Percentiles rank a stretch among this genome's conserved stretches.
Conservation (phyloP, 2,329 filamentous ascomycete genomes). For the Epichloe amarillans region DNA sequence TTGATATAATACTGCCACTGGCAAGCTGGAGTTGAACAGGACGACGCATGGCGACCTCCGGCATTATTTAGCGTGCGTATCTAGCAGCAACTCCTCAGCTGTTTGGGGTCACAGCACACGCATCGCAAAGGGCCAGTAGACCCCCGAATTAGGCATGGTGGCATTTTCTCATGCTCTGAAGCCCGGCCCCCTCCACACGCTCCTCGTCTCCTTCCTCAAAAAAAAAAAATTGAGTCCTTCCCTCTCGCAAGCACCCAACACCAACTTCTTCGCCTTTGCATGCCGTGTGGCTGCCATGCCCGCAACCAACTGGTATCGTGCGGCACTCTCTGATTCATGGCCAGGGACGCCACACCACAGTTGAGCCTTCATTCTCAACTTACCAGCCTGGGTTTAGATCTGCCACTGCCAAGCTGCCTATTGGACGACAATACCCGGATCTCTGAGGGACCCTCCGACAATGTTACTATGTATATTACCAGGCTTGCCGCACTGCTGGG, state of each 20-base stretch:
- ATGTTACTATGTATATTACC: background rate
- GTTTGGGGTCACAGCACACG: background rate
- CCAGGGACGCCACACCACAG: background rate
- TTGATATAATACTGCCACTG: background rate
- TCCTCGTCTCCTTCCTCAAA: background rate
- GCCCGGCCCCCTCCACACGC: background rate
- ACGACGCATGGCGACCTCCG: slow-evolving; percentile 2
- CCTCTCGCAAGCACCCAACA: background rate
- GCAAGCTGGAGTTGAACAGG: background rate
- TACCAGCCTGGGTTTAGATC: slow-evolving; percentile 1
- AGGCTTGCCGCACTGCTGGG: slow-evolving; percentile 5
- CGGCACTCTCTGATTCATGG: too few species aligned
- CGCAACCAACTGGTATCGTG: background rate
- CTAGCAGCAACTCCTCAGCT: background rate
- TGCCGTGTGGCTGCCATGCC: background rate
- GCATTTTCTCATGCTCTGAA: background rate
- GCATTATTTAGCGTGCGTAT: background rate
- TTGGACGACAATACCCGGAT: slow-evolving; percentile 1
- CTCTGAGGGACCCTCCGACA: background rate
- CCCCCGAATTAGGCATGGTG: background rate
- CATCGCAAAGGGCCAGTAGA: background rate
- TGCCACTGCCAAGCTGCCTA: background rate
- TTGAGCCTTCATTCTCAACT: background rate
- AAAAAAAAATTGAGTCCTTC: too few species aligned
- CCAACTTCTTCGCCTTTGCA: too few species aligned